Evolutionary conservation across 495 filamentous ascomycete species (phyloP), one percentile per base, ranked within the genome.

Genomic region (Penicillium arizonense): DNA sequence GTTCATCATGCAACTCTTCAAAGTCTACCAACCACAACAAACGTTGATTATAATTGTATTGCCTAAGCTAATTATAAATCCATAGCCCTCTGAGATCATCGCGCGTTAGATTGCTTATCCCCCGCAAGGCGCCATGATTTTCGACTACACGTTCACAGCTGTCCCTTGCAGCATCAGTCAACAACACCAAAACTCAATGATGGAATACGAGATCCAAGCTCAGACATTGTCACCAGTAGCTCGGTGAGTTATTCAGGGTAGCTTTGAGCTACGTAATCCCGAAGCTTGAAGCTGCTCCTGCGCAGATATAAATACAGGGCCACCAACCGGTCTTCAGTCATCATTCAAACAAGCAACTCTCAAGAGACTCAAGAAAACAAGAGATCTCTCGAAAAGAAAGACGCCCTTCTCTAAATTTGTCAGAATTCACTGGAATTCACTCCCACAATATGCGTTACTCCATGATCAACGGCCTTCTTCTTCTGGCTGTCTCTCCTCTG

Each of bases 111-210:
- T 47, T 30, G 34, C 34, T 48, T 43, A 43, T 58, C 44, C 56
- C 54, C 56, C 59, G 56, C 59, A 65, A 59, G 62, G 62, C 48
- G 45, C 39, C 26, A 50, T 50, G 50, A 46, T 52, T 52, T 13
- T 53, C 21, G 37, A 40, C 44, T 44, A 39, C 62, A 62, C 56
- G 59, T 62, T 65, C 47, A 44, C 33, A 9, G 4, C 16, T 35
- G 39, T 82, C 82, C 26, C 73, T 85, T 47, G 67, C 82, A 50
- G 83, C 74, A 76, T 77, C 43, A 67, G 16, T 20, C n/a, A 38
- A 39, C 20, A 26, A 20, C 56, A 55, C 46, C 48, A 16, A 57
- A 46, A 51, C 38, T 52, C 51, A 51, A 49, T 46, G 50, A 47
- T 11, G 36, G 62, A 32, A 67, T 77, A 35, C 44, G 33, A 23